Conservation (phyloP, 768 basidiomycete species). For the Hericium coralloides region DNA sequence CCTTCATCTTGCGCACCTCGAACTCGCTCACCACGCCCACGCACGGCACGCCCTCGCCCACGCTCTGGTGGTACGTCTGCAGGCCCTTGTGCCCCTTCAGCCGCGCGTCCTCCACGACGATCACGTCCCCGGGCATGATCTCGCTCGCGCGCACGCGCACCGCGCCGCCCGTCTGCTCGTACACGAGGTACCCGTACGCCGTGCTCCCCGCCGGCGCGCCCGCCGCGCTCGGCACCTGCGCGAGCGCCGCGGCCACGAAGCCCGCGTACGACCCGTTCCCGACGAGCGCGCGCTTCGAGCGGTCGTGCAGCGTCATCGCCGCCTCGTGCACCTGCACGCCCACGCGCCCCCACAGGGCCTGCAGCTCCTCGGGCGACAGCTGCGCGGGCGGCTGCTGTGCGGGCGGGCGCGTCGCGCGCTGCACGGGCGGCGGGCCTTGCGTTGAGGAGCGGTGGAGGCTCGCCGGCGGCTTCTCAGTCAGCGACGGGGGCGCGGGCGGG, state of each 20-base stretch:
- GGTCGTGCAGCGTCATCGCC: conserved; percentile 58
- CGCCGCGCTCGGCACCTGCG: conserved; percentile 55
- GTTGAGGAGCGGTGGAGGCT: conserved; percentile 3
- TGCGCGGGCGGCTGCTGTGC: conserved; percentile 23
- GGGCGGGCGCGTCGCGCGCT: neutral
- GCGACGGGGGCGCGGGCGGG: conserved; percentile 5
- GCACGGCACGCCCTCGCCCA: conserved; percentile 46
- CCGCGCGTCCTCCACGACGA: conserved; percentile 65
- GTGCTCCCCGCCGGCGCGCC: conserved; percentile 24
- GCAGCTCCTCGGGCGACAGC: conserved; percentile 56
- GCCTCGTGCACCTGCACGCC: conserved; percentile 68
- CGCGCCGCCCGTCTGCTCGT: conserved; percentile 53
- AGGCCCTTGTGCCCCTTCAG: conserved; percentile 78
- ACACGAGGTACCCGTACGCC: conserved; percentile 68
- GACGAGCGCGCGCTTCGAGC: conserved; percentile 68
- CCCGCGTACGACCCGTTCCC: conserved; percentile 83
- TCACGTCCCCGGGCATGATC: conserved; percentile 80
- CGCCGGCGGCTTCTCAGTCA: conserved; percentile 10
- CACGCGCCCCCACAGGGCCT: conserved; percentile 59
- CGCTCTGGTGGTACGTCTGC: conserved; percentile 56
- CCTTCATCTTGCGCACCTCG: conserved; percentile 81
- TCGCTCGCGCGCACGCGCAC: conserved; percentile 73
- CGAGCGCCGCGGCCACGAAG: conserved; percentile 61
- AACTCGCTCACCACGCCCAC: conserved; percentile 76
- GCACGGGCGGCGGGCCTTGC: conserved; percentile 17